These are phyloP conservation scores for Clitoria ternatea DNA, from an alignment of 306 rosid species.

Conservation along the genomic window DNA sequence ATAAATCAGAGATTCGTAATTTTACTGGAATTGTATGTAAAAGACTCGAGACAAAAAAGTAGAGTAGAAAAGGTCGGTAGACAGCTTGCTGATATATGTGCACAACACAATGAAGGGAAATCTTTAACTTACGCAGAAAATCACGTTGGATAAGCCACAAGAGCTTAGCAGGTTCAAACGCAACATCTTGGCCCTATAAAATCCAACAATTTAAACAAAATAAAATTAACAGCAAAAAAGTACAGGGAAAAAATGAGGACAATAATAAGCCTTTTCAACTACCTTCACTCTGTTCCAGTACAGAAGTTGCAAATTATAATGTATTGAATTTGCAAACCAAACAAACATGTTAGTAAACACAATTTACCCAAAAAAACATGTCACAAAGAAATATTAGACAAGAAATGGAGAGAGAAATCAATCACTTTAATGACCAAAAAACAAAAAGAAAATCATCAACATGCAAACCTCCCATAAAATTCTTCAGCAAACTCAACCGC, in stretches of 20 bases:
- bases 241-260: background rate
- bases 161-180: constrained; percentile 98
- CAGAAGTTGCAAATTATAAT: constrained; percentile 28
- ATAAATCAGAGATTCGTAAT: too few relatives aligned
- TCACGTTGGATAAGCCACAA: constrained; percentile 99
- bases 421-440: too few relatives aligned
- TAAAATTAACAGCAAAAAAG: background rate
- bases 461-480: constrained; percentile 88
- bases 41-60: background rate
- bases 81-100: too few relatives aligned
- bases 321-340: constrained; percentile 19
- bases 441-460: constrained; percentile 3
- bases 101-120: background rate
- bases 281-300: constrained; percentile 85
- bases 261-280: constrained; percentile 25
- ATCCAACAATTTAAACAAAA: constrained; percentile 23
- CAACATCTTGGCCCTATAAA: constrained; percentile 97
- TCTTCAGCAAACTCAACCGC: constrained; percentile 99
- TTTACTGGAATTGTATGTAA: too few relatives aligned
- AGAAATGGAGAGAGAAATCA: background rate
- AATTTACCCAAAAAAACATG: background rate
- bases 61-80: too few relatives aligned
- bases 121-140: constrained; percentile 72
- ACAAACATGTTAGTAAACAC: constrained; percentile 38
- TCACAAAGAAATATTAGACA: constrained; percentile 3